These are phyloP conservation scores for Microbotryum lychnidis-dioicae DNA, from an alignment of 1,284 basidiomycete genomes.

Conservation along the genomic window DNA sequence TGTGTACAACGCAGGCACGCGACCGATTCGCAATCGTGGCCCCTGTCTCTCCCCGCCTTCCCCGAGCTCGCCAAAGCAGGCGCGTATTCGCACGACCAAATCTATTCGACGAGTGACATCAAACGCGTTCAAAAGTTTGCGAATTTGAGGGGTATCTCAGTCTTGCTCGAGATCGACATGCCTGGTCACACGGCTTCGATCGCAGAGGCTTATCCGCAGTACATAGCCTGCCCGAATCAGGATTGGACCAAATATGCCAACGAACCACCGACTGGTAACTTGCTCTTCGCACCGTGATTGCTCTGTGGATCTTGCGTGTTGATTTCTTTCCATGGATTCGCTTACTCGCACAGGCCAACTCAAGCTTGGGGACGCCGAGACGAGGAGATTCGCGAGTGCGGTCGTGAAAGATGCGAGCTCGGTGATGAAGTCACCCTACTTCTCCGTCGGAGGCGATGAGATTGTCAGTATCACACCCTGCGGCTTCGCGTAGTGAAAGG, in stretches of 20 bases:
- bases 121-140: constrained; percentile 61
- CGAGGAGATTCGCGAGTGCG: constrained; percentile 2
- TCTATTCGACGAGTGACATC: constrained; percentile 58
- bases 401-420: constrained; percentile 38
- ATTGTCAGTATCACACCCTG: constrained; percentile 48
- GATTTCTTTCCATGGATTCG: no score
- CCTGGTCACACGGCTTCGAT: constrained; percentile 72
- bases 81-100: constrained; percentile 54
- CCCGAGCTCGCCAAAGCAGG: constrained; percentile 56
- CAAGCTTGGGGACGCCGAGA: not conserved
- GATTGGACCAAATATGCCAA: constrained; percentile 19
- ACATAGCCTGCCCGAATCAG: constrained; percentile 56
- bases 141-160: constrained; percentile 65
- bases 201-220: constrained; percentile 57
- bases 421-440: constrained; percentile 53
- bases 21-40: constrained; percentile 54
- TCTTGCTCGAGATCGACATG: constrained; percentile 62
- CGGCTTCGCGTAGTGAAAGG: not conserved
- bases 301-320: constrained; percentile 42
- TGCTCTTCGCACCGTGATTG: constrained; percentile 54
- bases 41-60: constrained; percentile 53
- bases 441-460: constrained; percentile 78
- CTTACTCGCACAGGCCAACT: constrained; percentile 9
- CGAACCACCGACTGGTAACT: constrained; percentile 73
- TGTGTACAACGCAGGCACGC: constrained; percentile 13